Conservation (phyloP, 2,329 filamentous ascomycete species). For the Juglanconis sp. region DNA sequence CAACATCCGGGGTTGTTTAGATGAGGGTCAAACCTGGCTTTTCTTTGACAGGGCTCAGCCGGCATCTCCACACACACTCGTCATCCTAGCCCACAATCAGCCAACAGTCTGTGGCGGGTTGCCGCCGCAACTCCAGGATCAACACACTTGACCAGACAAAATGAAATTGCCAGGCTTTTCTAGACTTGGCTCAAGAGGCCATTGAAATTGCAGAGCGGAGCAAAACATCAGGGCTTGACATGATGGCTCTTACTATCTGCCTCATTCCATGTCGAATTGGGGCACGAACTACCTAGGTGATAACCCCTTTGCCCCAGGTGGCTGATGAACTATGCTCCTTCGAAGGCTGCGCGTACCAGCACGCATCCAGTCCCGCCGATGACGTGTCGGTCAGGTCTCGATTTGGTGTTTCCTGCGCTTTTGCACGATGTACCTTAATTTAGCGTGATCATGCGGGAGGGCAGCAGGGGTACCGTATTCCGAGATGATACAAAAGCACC, state of each 20-base stretch:
- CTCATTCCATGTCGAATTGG: too few species aligned
- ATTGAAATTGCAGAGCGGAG: background rate
- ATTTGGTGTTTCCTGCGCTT: background rate
- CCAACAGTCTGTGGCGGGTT: background rate
- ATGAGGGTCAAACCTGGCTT: conserved; percentile 34
- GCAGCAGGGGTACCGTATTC: background rate
- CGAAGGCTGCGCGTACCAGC: background rate
- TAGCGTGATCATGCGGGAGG: background rate
- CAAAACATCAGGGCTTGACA: too few species aligned
- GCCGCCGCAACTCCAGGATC: background rate
- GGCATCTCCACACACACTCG: background rate
- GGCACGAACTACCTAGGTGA: too few species aligned
- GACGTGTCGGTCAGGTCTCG: background rate
- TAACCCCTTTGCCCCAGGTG: too few species aligned
- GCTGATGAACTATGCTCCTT: background rate
- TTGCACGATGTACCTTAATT: background rate
- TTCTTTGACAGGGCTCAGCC: conserved; percentile 21
- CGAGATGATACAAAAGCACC: conserved; percentile 1
- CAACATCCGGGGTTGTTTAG: background rate
- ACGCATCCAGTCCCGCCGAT: background rate
- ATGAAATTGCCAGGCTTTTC: background rate
- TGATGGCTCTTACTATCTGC: too few species aligned
- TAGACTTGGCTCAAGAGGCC: background rate
- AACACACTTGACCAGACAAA: background rate
- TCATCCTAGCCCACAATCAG: background rate